Evolutionary conservation across 1,284 basidiomycete genomes (phyloP).

Genomic region (Tilletia walkeri): DNA sequence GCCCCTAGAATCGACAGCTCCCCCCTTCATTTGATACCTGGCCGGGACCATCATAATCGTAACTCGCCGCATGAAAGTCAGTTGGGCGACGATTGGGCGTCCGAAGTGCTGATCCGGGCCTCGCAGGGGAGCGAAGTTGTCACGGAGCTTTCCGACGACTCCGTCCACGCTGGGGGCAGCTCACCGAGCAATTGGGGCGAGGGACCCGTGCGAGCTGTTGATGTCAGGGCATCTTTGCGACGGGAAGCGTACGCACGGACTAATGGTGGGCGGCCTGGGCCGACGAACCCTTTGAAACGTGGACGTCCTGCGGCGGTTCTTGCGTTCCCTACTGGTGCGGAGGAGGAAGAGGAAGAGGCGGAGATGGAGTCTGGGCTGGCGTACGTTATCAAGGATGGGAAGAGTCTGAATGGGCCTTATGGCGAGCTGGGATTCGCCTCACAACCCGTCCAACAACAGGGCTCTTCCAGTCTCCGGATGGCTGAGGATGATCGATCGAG

Average conservation of each 20-base stretch:
- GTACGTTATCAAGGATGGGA: not conserved
- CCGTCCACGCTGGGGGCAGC: not conserved
- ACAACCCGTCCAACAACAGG: not conserved
- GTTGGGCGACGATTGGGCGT: slow-evolving; percentile 15
- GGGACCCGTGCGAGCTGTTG: not conserved
- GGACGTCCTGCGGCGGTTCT: too few relatives aligned
- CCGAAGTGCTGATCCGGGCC: not conserved
- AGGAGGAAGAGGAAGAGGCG: not conserved
- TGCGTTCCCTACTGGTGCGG: too few relatives aligned
- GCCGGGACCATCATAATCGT: not conserved
- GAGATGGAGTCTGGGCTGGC: not conserved
- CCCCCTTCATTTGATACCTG: too few relatives aligned
- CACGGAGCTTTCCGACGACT: not conserved
- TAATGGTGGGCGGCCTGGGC: not conserved
- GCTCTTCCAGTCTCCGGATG: not conserved
- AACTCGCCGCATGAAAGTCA: slow-evolving; percentile 11
- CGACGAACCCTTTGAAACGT: too few relatives aligned
- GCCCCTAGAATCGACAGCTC: too few relatives aligned
- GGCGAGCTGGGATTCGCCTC: not conserved
- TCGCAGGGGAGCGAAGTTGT: not conserved
- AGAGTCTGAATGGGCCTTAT: not conserved
- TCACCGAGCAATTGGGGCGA: slow-evolving; percentile 1
- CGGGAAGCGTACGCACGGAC: not conserved
- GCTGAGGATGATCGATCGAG: not conserved
- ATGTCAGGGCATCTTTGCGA: not conserved